phyloP scores from a whole-genome alignment of 2,329 filamentous ascomycete genomes.

The Microdochium trichocladiopsis region DNA sequence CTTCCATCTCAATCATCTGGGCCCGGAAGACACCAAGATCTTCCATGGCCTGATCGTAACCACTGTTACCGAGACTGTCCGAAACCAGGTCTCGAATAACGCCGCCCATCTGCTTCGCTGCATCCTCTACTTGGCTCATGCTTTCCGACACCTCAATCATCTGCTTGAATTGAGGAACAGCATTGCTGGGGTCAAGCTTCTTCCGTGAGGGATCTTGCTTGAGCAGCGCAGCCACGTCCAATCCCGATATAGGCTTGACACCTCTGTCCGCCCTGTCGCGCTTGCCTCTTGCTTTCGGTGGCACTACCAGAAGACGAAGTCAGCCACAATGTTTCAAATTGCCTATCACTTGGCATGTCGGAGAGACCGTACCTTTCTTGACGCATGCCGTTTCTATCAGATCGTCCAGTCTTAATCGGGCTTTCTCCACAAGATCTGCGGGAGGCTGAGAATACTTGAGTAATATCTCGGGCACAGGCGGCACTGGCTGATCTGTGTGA shows the following conservation, averaged over 20 bases:
- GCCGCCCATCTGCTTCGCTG: slow-evolving; percentile 64
- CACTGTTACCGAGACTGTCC: slow-evolving; percentile 66
- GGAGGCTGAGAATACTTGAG: slow-evolving; percentile 70
- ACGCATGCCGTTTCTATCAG: slow-evolving; percentile 68
- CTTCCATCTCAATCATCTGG: slow-evolving; percentile 68
- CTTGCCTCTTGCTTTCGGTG: slow-evolving; percentile 69
- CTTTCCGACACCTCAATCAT: slow-evolving; percentile 56
- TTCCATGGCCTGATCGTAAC: slow-evolving; percentile 70
- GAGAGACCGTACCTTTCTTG: slow-evolving; percentile 62
- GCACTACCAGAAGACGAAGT: slow-evolving; percentile 43
- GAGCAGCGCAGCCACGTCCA: slow-evolving; percentile 79
- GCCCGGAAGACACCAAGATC: slow-evolving; percentile 71
- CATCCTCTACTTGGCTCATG: slow-evolving; percentile 55
- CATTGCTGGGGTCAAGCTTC: slow-evolving; percentile 56
- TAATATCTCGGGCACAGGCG: slow-evolving; percentile 56
- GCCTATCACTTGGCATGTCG: no score
- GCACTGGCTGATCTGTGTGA: slow-evolving; percentile 58
- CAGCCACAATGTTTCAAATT: slow-evolving; percentile 10
- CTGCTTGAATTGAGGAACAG: slow-evolving; percentile 87
- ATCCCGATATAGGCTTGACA: slow-evolving; percentile 74
- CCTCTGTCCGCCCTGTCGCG: slow-evolving; percentile 49
- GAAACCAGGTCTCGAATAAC: slow-evolving; percentile 65
- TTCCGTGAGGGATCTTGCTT: slow-evolving; percentile 19
- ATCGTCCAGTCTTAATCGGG: slow-evolving; percentile 49
- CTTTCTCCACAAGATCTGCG: slow-evolving; percentile 52